Evolutionary conservation across 2,329 filamentous ascomycete species (phyloP).

Genomic region (Fusarium citri): DNA sequence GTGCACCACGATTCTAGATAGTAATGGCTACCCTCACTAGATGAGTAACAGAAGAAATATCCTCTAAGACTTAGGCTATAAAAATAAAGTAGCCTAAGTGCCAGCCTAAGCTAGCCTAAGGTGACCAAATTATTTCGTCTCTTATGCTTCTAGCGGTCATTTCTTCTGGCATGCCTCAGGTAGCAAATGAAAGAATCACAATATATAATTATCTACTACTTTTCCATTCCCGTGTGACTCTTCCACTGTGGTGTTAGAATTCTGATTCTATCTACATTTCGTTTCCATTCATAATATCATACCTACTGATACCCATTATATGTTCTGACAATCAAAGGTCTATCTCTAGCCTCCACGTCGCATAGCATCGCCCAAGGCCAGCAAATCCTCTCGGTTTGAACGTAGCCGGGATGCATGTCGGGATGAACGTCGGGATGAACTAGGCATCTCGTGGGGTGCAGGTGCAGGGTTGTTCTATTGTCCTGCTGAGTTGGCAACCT

Average conservation of each 20-base stretch:
- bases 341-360: slow-evolving; percentile 20
- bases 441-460: background rate
- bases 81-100: too few species aligned
- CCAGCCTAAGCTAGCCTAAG: too few species aligned
- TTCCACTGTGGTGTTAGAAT: slow-evolving; percentile 9
- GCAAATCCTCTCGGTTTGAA: background rate
- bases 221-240: background rate
- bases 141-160: too few species aligned
- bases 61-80: too few species aligned
- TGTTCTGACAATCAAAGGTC: background rate
- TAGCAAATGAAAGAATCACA: slow-evolving; percentile 25
- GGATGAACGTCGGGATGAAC: slow-evolving; percentile 18
- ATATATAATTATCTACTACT: background rate
- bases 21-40: background rate
- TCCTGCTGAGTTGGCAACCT: slow-evolving; percentile 57
- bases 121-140: too few species aligned
- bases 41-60: too few species aligned
- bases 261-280: slow-evolving; percentile 41
- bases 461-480: slow-evolving; percentile 42
- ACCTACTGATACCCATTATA: slow-evolving; percentile 3
- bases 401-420: background rate
- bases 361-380: background rate
- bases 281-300: slow-evolving; percentile 37
- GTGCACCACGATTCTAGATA: background rate
- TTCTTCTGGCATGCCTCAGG: too few species aligned